Conservation (phyloP, 495 filamentous ascomycete genomes). For the Daldinia caldariorum region DNA sequence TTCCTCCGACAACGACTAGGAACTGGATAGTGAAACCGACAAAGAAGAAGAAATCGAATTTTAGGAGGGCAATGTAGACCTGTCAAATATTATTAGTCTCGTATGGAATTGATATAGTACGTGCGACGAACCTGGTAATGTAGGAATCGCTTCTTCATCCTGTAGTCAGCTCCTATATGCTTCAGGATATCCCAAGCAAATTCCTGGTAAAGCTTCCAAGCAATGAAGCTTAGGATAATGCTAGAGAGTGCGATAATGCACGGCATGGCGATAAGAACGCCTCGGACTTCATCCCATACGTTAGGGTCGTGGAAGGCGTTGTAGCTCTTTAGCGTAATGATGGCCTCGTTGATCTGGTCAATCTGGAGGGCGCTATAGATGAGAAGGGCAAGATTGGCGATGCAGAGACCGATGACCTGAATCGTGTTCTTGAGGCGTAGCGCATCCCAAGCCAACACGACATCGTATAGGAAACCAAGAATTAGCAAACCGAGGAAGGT, state of each 20-base stretch:
- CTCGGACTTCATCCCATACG: slow-evolving; percentile 74
- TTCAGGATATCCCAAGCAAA: slow-evolving; percentile 99
- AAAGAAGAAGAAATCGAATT: slow-evolving; percentile 99
- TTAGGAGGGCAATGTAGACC: slow-evolving; percentile 97
- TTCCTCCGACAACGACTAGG: slow-evolving; percentile 83
- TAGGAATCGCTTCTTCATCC: slow-evolving; percentile 95
- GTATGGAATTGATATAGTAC: background rate
- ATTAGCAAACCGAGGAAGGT: slow-evolving; percentile 97
- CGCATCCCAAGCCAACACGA: slow-evolving; percentile 91
- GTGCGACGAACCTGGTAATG: slow-evolving; percentile 82
- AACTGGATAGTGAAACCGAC: slow-evolving; percentile 98
- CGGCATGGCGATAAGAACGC: slow-evolving; percentile 86
- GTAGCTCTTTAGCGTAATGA: slow-evolving; percentile 56
- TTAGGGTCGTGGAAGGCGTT: slow-evolving; percentile 45
- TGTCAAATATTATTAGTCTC: slow-evolving; percentile 56
- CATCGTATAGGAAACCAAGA: slow-evolving; percentile 92
- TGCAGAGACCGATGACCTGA: slow-evolving; percentile 93
- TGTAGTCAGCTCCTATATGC: slow-evolving; percentile 96
- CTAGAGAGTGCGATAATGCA: slow-evolving; percentile 81
- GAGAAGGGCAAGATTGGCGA: slow-evolving; percentile 89
- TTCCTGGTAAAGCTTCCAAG: slow-evolving; percentile 96
- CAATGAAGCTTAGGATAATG: slow-evolving; percentile 74
- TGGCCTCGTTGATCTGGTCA: slow-evolving; percentile 81
- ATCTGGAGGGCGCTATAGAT: slow-evolving; percentile 93
- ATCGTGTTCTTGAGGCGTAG: slow-evolving; percentile 96